These are phyloP conservation scores for Rhodotorula taiwanensis DNA, from an alignment of 768 basidiomycete species.

Conservation along the genomic window DNA sequence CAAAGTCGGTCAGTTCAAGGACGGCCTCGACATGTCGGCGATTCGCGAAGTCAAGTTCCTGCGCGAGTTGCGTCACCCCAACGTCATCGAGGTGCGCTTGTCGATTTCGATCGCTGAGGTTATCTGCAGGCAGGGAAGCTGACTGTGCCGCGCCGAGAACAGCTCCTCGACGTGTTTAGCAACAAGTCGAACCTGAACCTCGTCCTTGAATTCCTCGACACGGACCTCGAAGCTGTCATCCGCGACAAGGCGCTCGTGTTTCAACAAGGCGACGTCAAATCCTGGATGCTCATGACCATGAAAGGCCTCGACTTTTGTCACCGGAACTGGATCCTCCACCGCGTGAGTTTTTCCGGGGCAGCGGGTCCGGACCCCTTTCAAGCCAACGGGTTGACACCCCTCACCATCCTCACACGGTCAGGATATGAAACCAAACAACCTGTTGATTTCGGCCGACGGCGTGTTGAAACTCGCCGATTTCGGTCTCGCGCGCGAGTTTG, in stretches of 20 bases:
- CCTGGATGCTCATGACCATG: conserved; percentile 98
- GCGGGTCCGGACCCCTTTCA: too few relatives aligned
- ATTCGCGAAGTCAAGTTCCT: conserved; percentile 96
- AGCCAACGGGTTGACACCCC: too few relatives aligned
- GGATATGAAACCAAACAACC: conserved; percentile 98
- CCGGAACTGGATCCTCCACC: conserved; percentile 83
- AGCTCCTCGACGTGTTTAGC: conserved; percentile 96
- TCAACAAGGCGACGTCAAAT: conserved; percentile 90
- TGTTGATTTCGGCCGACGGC: conserved; percentile 83
- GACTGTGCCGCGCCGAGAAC: neutral
- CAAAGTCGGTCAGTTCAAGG: conserved; percentile 47
- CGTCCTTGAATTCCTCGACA: conserved; percentile 91
- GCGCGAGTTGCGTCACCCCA: conserved; percentile 85
- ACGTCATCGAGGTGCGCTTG: conserved; percentile 72
- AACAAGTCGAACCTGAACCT: conserved; percentile 94
- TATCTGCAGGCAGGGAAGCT: neutral
- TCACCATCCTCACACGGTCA: conserved; percentile 42
- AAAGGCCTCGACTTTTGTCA: conserved; percentile 98
- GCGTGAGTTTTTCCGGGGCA: too few relatives aligned
- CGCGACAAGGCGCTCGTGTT: conserved; percentile 88
- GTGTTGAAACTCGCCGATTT: conserved; percentile 97
- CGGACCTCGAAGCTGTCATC: conserved; percentile 93
- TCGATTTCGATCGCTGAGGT: neutral
- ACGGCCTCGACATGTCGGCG: conserved; percentile 98
- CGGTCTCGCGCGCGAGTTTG: conserved; percentile 92